Percentiles rank a stretch among this genome's conserved stretches.
These are phyloP conservation scores for Meyerozyma smithsonii DNA, from an alignment of 1,139 yeast genomes.

Conservation along the genomic window DNA sequence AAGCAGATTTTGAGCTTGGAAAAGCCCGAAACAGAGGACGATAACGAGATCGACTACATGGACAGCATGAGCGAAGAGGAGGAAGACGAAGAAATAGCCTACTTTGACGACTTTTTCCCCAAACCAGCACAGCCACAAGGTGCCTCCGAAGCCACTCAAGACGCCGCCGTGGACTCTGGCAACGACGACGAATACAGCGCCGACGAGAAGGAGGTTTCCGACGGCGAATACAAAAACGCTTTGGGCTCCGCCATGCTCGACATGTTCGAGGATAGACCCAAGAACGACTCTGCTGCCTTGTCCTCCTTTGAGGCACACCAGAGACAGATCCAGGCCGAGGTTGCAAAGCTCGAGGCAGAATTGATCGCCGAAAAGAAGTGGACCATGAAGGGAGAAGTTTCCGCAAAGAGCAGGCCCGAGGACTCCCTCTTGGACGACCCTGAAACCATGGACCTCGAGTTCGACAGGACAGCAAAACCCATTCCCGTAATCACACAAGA, in stretches of 20 bases:
- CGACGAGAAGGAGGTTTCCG: slow-evolving; percentile 34
- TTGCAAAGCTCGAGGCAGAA: slow-evolving; percentile 74
- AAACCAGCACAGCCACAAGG: slow-evolving; percentile 28
- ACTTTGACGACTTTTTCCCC: slow-evolving; percentile 73
- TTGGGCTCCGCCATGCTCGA: slow-evolving; percentile 56
- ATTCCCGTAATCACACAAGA: slow-evolving; percentile 93
- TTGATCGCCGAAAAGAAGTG: slow-evolving; percentile 88
- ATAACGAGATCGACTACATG: slow-evolving; percentile 55
- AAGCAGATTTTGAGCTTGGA: slow-evolving; percentile 76
- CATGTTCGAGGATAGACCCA: slow-evolving; percentile 45
- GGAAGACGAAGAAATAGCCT: slow-evolving; percentile 61
- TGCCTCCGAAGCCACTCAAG: slow-evolving; percentile 12
- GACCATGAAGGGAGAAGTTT: slow-evolving; percentile 92
- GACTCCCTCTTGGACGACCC: slow-evolving; percentile 63
- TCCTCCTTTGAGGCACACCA: slow-evolving; percentile 88
- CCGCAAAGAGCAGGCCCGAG: slow-evolving; percentile 72
- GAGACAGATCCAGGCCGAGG: slow-evolving; percentile 67
- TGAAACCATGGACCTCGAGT: slow-evolving; percentile 33
- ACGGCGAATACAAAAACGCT: slow-evolving; percentile 50
- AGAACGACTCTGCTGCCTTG: slow-evolving; percentile 31
- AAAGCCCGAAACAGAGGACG: slow-evolving; percentile 29
- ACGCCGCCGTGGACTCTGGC: slow-evolving; percentile 16
- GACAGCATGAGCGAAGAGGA: slow-evolving; percentile 50
- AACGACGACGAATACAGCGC: slow-evolving; percentile 23
- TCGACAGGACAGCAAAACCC: slow-evolving; percentile 44